These are phyloP conservation scores for Ceratobasidium sp. DNA, from an alignment of 1,284 basidiomycete species.

Conservation along the genomic window DNA sequence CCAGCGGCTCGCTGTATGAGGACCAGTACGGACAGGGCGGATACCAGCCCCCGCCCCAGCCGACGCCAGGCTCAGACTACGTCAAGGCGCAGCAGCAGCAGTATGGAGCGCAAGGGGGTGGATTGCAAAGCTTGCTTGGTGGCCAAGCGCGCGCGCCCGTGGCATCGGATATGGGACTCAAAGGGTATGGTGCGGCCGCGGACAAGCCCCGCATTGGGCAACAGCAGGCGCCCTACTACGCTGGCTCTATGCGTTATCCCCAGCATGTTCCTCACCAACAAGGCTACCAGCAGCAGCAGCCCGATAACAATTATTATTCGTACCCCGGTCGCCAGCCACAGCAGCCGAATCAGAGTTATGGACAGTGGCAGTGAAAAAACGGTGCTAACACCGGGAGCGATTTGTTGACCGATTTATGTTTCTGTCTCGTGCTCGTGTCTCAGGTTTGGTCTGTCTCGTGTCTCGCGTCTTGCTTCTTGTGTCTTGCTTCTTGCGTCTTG, in stretches of 20 bases:
- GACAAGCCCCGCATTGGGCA: slow-evolving; percentile 11
- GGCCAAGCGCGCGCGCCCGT: slow-evolving; percentile 18
- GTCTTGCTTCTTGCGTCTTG: no score
- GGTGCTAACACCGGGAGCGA: background rate
- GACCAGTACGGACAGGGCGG: slow-evolving; percentile 32
- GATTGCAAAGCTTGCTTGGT: slow-evolving; percentile 28
- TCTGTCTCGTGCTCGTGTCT: slow-evolving; percentile 17
- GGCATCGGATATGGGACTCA: slow-evolving; percentile 13
- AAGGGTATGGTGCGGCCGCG: background rate
- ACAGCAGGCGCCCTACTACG: slow-evolving; percentile 14
- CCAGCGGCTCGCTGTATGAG: background rate
- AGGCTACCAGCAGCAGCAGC: slow-evolving; percentile 31
- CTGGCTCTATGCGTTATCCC: slow-evolving; percentile 11
- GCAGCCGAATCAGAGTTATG: slow-evolving; percentile 37
- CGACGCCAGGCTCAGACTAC: slow-evolving; percentile 21
- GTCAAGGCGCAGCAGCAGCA: slow-evolving; percentile 29
- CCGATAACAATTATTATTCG: slow-evolving; percentile 25
- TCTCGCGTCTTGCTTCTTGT: no score
- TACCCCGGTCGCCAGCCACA: slow-evolving; percentile 28
- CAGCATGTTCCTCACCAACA: slow-evolving; percentile 9
- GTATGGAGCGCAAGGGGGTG: slow-evolving; percentile 3
- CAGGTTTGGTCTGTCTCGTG: background rate
- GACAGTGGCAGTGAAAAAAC: slow-evolving; percentile 28
- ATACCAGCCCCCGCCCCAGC: slow-evolving; percentile 10
- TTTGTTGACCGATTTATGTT: slow-evolving; percentile 20